Conservation (phyloP, 2,329 filamentous ascomycete species). For the Fusarium mundagurra region DNA sequence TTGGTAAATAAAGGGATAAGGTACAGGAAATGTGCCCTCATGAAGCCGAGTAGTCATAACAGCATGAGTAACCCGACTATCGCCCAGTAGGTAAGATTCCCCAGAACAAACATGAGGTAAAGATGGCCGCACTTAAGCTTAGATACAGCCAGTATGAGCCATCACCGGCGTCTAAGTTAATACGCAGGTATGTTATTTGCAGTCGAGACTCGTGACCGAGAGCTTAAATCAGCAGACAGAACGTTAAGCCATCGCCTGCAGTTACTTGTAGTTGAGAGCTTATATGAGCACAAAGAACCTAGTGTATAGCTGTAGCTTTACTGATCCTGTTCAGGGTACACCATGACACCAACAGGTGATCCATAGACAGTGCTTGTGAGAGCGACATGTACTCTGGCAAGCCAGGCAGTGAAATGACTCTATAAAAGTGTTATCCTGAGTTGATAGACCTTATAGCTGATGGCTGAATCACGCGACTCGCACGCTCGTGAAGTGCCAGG, state of each 20-base stretch:
- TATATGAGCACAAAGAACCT: too few species aligned
- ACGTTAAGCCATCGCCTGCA: too few species aligned
- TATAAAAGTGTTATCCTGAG: too few species aligned
- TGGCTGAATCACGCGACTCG: too few species aligned
- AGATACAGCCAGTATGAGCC: neutral
- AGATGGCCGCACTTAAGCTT: neutral
- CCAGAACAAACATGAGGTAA: neutral
- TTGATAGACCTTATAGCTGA: too few species aligned
- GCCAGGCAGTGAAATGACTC: too few species aligned
- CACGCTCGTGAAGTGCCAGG: neutral
- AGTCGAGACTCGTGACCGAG: too few species aligned
- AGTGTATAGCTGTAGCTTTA: too few species aligned
- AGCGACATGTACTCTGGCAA: neutral
- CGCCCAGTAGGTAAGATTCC: neutral
- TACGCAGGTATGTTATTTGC: too few species aligned
- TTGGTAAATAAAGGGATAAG: neutral
- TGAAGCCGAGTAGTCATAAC: too few species aligned
- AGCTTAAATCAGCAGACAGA: too few species aligned
- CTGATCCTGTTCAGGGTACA: neutral
- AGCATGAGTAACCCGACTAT: fast-evolving
- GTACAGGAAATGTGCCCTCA: neutral
- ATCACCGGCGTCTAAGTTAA: too few species aligned
- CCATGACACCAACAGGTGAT: neutral
- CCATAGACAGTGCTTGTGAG: neutral
- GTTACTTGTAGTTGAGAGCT: neutral